A percentile compares a stretch with the other conserved stretches of the same genome.
phyloP scores from a whole-genome alignment of 2,329 filamentous ascomycete genomes.

The Pestalotiopsis sp. region DNA sequence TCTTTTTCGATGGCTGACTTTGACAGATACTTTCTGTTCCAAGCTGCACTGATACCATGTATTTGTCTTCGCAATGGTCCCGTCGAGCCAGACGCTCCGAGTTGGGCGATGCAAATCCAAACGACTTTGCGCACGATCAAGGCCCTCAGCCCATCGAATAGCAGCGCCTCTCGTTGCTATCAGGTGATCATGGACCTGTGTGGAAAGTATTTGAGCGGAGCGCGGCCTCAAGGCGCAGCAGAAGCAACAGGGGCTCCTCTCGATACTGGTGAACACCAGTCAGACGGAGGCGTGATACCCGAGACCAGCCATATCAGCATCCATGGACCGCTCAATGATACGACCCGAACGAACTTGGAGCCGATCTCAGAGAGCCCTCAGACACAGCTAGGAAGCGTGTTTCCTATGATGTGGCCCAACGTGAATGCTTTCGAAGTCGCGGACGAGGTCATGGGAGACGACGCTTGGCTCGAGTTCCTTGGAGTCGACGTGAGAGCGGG shows the following conservation, averaged over 20 bases:
- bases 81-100: slow-evolving; percentile 33
- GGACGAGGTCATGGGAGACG: slow-evolving; percentile 40
- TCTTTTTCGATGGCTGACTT: neutral
- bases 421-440: slow-evolving; percentile 38
- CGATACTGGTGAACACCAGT: neutral
- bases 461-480: slow-evolving; percentile 41
- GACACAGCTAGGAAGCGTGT: slow-evolving; percentile 44
- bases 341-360: neutral
- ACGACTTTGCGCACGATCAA: slow-evolving; percentile 39
- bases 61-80: slow-evolving; percentile 49
- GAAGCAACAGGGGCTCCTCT: neutral
- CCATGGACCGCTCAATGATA: neutral
- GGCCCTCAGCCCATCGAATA: slow-evolving; percentile 40
- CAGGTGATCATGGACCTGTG: slow-evolving; percentile 45
- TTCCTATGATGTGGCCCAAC: slow-evolving; percentile 51
- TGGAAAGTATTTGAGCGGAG: slow-evolving; percentile 18
- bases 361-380: slow-evolving; percentile 42
- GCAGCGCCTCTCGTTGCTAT: slow-evolving; percentile 44
- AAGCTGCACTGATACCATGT: slow-evolving; percentile 50
- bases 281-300: neutral
- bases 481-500: slow-evolving; percentile 5
- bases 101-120: slow-evolving; percentile 45
- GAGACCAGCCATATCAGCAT: neutral
- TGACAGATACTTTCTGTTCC: slow-evolving; percentile 50
- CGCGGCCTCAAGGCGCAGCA: neutral